Base-by-base conservation (phyloP, 345 rosid species). In the Citrus mangshanensis region DNA sequence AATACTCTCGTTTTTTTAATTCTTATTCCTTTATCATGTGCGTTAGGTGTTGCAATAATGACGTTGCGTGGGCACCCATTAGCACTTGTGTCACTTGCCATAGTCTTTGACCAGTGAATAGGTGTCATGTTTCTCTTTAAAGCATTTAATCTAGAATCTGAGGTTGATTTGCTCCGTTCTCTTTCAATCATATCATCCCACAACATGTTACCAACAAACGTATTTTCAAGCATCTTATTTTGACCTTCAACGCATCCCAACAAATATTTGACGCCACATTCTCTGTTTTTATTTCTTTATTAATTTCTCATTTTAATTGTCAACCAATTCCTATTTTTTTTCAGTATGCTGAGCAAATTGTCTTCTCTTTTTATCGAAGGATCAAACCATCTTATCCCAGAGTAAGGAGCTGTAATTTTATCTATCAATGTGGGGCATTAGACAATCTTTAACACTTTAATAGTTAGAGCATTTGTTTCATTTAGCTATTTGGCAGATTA, bases 251-350 rank as follows among this genome's bases (percentile, higher is more conserved):
- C 68, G 21, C 21, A 0, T 69, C 76, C 82, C 70, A 46, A 51
- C 72, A 27, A 32, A 60, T 35, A 38, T 42, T 40, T 61, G 69
- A 27, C 24, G 13, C 38, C 68, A 61, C 59, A 8, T 25, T 40
- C 69, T 5, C 22, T 19, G 8, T 74, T 74, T 74, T 27, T 30
- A 7, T 6, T 61, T 14, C 18, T 72, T n/a, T 24, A 32, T 21
- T 38, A 59, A 27, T 28, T 42, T 46, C 60, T 21, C 4, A 21
- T 27, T 18, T 61, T 62, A 25, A 19, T 25, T 34, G 40, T 65
- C 24, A 65, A 65, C 24, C 42, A 9, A 21, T 21, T 59, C 42
- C 73, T 27, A 18, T 76, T 30, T 76, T 81, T 81, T 71, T 46
- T 54, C 65, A 25, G 61, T 22, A 28, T 6, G 60, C 59, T 56